Percentiles rank a stretch among this genome's conserved stretches.
These are phyloP conservation scores for Cercospora zeina DNA, from an alignment of 2,329 filamentous ascomycete genomes.

Conservation along the genomic window DNA sequence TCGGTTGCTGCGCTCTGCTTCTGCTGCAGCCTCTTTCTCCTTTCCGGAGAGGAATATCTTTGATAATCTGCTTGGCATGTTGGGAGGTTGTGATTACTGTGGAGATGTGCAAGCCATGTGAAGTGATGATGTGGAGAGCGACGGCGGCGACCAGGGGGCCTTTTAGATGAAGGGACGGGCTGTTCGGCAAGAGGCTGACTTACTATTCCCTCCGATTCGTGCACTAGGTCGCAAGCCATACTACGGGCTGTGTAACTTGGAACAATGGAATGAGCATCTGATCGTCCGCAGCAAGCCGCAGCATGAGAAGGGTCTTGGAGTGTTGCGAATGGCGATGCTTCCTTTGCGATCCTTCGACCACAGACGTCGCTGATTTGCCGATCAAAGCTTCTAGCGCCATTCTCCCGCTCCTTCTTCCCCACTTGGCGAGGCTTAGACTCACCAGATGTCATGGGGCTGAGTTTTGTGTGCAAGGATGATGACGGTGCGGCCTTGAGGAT, in stretches of 20 bases:
- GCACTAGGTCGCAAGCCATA: neutral
- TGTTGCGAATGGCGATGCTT: neutral
- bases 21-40: constrained; percentile 36
- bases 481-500: constrained; percentile 8
- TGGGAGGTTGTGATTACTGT: neutral
- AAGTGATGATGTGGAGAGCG: neutral
- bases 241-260: neutral
- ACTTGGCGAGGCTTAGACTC: constrained; percentile 26
- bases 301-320: neutral
- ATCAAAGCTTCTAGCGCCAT: constrained; percentile 17
- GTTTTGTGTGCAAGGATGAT: neutral
- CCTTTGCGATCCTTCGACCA: neutral
- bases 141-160: neutral
- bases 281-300: constrained; percentile 2
- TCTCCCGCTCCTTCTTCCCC: constrained; percentile 17
- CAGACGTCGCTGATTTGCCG: constrained; percentile 6
- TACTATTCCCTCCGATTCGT: neutral
- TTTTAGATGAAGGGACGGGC: neutral
- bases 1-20: constrained; percentile 25
- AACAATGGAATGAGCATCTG: neutral
- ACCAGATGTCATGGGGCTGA: constrained; percentile 1
- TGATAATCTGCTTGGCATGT: constrained; percentile 36
- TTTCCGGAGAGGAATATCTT: constrained; percentile 34
- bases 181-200: constrained; percentile 8
- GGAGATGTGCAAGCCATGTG: neutral